Conservation (phyloP, 495 filamentous ascomycete genomes). For the Haplographium delicatum region DNA sequence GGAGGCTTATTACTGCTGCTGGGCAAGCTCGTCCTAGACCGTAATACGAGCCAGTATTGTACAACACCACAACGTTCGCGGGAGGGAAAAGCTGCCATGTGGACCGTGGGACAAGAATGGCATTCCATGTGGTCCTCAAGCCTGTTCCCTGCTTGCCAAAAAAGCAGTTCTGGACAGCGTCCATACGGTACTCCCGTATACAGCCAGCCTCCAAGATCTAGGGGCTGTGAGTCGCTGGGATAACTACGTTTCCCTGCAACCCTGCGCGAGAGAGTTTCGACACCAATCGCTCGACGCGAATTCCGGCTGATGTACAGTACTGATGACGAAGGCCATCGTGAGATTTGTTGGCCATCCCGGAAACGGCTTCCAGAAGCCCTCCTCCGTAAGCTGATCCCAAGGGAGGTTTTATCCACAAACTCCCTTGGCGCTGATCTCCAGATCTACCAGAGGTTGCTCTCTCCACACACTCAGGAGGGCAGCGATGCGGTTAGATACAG, state of each 20-base stretch:
- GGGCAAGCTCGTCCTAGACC: too few species aligned
- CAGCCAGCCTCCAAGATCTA: too few species aligned
- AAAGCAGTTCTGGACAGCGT: not conserved
- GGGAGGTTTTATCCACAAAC: conserved; percentile 3
- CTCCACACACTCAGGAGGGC: not conserved
- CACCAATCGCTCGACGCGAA: not conserved
- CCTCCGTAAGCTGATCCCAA: conserved; percentile 7
- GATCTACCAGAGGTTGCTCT: conserved; percentile 14
- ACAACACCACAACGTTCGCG: too few species aligned
- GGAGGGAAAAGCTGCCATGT: not conserved
- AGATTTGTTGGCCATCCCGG: not conserved
- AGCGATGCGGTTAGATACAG: not conserved
- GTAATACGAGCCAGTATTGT: too few species aligned
- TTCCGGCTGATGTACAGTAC: conserved; percentile 1
- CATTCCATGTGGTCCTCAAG: conserved; percentile 17
- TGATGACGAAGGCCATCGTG: conserved; percentile 4
- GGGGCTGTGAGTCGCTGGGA: too few species aligned
- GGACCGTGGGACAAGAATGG: conserved; percentile 3
- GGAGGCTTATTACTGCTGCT: too few species aligned
- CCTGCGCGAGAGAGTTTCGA: not conserved
- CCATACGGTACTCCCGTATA: too few species aligned
- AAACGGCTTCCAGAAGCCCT: conserved; percentile 1
- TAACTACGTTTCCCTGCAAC: too few species aligned
- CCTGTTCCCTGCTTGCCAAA: conserved; percentile 11
- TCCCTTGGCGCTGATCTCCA: conserved; percentile 15